Percentiles rank a stretch among this genome's conserved stretches.
Conservation (phyloP, 1,284 basidiomycete species). For the Malassezia furfur region DNA sequence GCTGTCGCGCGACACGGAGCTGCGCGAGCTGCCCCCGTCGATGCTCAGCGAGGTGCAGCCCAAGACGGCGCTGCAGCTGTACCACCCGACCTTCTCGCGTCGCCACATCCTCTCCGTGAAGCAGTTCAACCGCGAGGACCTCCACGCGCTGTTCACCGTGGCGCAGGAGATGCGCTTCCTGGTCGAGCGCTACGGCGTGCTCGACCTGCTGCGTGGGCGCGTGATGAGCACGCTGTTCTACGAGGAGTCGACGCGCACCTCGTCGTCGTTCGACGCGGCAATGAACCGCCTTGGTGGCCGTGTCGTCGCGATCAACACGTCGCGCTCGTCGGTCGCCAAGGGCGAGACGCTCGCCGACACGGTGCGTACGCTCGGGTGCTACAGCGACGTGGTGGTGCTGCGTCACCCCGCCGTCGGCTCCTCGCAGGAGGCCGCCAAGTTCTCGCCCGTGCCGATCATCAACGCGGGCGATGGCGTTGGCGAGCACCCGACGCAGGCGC, state of each 20-base stretch:
- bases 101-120: slow-evolving; percentile 90
- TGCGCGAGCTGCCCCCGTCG: slow-evolving; percentile 4
- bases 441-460: slow-evolving; percentile 85
- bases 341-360: slow-evolving; percentile 92
- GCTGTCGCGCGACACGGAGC: not conserved
- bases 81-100: slow-evolving; percentile 57
- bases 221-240: slow-evolving; percentile 95
- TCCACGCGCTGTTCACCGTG: slow-evolving; percentile 86
- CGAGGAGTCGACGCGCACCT: slow-evolving; percentile 89
- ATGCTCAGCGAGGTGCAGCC: slow-evolving; percentile 4
- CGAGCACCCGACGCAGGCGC: slow-evolving; percentile 81
- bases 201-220: slow-evolving; percentile 82
- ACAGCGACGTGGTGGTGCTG: slow-evolving; percentile 87
- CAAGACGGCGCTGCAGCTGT: slow-evolving; percentile 26
- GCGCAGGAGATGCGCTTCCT: slow-evolving; percentile 94
- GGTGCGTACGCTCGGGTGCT: slow-evolving; percentile 86
- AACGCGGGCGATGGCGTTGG: slow-evolving; percentile 96
- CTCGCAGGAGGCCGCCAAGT: slow-evolving; percentile 64
- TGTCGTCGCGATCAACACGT: slow-evolving; percentile 73
- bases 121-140: slow-evolving; percentile 79
- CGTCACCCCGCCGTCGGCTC: slow-evolving; percentile 89
- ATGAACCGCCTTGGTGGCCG: slow-evolving; percentile 97
- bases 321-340: slow-evolving; percentile 80
- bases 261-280: slow-evolving; percentile 84
- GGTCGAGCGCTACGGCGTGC: slow-evolving; percentile 78